phyloP scores from a whole-genome alignment of 345 rosid genomes.

The Cardamine chenopodiifolia region DNA sequence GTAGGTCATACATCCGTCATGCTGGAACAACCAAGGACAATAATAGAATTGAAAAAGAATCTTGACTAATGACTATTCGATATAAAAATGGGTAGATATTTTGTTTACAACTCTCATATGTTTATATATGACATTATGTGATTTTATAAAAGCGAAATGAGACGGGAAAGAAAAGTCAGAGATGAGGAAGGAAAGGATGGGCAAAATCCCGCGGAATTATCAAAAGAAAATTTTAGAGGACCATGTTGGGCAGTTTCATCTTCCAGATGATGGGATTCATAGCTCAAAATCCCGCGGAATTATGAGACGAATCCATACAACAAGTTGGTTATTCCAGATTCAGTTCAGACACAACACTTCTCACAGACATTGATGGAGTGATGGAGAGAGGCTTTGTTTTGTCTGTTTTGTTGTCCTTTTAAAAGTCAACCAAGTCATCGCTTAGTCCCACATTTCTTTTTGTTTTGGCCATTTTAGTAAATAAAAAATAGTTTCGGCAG shows the following conservation, averaged over 20 bases:
- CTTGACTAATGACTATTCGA: constrained; percentile 30
- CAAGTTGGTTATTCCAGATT: constrained; percentile 37
- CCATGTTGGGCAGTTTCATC: no score
- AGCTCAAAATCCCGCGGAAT: constrained; percentile 17
- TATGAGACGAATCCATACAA: constrained; percentile 25
- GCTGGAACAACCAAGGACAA: constrained; percentile 17
- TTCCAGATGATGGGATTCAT: no score
- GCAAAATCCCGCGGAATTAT: no score
- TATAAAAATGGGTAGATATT: constrained; percentile 7
- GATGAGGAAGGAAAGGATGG: constrained; percentile 30
- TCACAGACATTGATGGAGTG: constrained; percentile 35
- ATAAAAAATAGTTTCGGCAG: not conserved
- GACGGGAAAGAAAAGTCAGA: constrained; percentile 40
- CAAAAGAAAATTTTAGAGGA: no score
- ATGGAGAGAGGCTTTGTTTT: constrained; percentile 28
- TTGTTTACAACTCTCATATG: not conserved
- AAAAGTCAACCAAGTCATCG: constrained; percentile 40
- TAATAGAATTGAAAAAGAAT: constrained; percentile 12
- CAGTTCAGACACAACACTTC: constrained; percentile 32
- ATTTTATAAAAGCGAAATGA: constrained; percentile 10
- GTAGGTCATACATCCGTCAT: constrained; percentile 30
- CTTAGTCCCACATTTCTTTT: constrained; percentile 15
- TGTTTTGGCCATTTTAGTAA: constrained; percentile 22
- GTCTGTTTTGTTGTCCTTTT: constrained; percentile 23
- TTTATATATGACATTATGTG: not conserved